phyloP scores from a whole-genome alignment of 129 eudicot genomes.

The Lactuca saligna region DNA sequence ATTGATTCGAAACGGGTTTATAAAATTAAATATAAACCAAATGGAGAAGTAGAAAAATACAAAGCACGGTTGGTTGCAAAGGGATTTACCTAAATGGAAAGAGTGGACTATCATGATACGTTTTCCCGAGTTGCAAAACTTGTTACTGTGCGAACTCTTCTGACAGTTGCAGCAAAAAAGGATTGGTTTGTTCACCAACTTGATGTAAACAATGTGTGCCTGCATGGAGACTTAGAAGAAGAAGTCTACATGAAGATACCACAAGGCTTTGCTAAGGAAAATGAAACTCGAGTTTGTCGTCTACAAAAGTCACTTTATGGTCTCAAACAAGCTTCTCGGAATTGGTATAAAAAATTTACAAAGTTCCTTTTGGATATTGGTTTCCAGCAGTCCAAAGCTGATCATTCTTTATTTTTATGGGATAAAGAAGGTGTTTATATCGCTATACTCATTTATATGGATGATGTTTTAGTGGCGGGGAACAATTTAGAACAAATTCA shows the following conservation, averaged over 20 bases:
- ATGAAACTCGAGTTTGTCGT: not conserved
- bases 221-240: not conserved
- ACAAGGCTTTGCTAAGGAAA: not conserved
- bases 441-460: not conserved
- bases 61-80: not conserved
- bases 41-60: not conserved
- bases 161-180: not conserved
- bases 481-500: not conserved
- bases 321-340: not conserved
- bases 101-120: not conserved
- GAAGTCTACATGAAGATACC: not conserved
- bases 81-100: not conserved
- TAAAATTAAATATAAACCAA: too few species aligned
- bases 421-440: not conserved
- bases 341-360: not conserved
- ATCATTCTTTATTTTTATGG: not conserved
- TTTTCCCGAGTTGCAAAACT: conserved; percentile 2
- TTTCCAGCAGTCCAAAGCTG: not conserved
- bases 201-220: not conserved
- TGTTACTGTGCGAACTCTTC: not conserved
- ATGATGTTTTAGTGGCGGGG: not conserved
- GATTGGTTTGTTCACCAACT: not conserved
- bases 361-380: not conserved
- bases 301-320: not conserved
- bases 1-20: too few species aligned